Base-by-base conservation (phyloP, 306 rosid species). In the Canavalia ensiformis region DNA sequence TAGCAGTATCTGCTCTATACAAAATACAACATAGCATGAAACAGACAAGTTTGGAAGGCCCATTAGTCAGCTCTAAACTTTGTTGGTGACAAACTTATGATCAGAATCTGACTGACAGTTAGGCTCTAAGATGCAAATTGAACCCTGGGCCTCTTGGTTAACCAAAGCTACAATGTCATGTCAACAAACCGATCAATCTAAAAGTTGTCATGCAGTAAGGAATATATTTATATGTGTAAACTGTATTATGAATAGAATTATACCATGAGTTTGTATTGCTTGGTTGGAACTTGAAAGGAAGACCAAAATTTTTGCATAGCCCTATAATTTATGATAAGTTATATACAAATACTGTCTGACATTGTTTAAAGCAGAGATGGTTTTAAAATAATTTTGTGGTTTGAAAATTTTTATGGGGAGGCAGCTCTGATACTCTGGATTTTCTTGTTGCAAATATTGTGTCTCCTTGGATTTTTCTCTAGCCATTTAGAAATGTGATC, bases 401-500 rank as follows among this genome's bases (percentile, higher is more conserved):
- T 69, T 64, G 74, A 47, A 50, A 57, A 29, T 12, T 58, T 34
- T 25, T 13, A 3, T 44, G 42, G 56, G 52, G 44, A 70, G 7
- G 46, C 57, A 54, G 37, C 67, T 45, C 39, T 34, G 11, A 46
- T 56, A 54, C 8, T 45, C 13, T 18, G 33, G 51, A 67, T 54
- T 60, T 39, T 77, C 82, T 47, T 78, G 76, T 62, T 41, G 45
- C 66, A 54, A 35, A 75, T 71, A 10, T 75, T 76, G 82, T 45
- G 52, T 82, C 47, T 68, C 37, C 66, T n/a, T 41, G 42, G 47
- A 46, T 51, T 73, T 18, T 77, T 29, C 57, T 42, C 59, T 54
- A 76, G 31, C 7, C 65, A 62, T 80, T 72, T 52, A 62, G 59
- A 72, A 28, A 47, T 51, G 37, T 55, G 70, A 77, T 64, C 28